These are phyloP conservation scores for Tetrapisispora fleetii DNA, from an alignment of 805 yeast genomes.

Conservation along the genomic window DNA sequence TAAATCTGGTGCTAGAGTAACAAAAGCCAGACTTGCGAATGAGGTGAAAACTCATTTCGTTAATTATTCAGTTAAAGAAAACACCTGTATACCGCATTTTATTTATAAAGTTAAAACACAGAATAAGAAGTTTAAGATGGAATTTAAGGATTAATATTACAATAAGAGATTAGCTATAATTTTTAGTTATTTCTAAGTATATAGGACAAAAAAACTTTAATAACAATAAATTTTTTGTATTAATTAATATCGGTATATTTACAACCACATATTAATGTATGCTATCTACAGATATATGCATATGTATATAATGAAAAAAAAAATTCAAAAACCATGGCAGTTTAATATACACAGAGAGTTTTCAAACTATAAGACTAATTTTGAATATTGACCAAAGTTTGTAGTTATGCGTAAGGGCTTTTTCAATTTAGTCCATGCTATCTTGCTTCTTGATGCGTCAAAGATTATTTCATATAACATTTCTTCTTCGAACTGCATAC, in stretches of 20 bases:
- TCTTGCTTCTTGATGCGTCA: background rate
- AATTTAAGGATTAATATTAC: slow-evolving; percentile 18
- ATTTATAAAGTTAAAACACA: slow-evolving; percentile 77
- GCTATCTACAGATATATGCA: no score
- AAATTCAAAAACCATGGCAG: no score
- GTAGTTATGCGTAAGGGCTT: slow-evolving; percentile 6
- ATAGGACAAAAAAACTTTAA: background rate
- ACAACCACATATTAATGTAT: no score
- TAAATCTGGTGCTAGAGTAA: slow-evolving; percentile 32
- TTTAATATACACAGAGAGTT: no score
- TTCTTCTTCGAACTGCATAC: background rate
- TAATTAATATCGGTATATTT: no score
- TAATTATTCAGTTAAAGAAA: slow-evolving; percentile 54
- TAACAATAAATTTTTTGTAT: no score
- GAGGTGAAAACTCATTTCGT: slow-evolving; percentile 62
- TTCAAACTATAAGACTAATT: background rate
- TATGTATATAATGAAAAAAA: background rate
- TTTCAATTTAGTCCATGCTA: background rate
- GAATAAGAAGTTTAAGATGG: slow-evolving; percentile 35
- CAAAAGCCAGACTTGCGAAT: slow-evolving; percentile 50
- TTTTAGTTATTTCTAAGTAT: background rate
- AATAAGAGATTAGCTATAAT: background rate
- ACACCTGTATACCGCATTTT: slow-evolving; percentile 80
- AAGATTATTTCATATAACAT: background rate
- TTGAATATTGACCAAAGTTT: slow-evolving; percentile 8